These are phyloP conservation scores for Clarireedia monteithiana DNA, from an alignment of 2,329 filamentous ascomycete species.

Conservation along the genomic window DNA sequence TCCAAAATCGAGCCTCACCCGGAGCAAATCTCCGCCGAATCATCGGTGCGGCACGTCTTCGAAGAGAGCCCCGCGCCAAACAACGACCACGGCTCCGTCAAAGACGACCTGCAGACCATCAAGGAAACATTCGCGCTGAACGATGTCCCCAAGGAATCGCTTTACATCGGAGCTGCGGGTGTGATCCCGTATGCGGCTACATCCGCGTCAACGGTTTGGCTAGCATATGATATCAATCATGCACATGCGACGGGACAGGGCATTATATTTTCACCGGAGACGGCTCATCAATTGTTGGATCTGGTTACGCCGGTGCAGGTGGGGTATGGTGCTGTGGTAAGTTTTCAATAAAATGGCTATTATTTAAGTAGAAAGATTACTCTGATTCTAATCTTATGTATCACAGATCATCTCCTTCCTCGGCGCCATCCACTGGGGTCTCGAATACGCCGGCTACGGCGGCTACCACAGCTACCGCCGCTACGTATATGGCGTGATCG, in stretches of 20 bases:
- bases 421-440: constrained; percentile 86
- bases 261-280: constrained; percentile 58
- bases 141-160: constrained; percentile 59
- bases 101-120: constrained; percentile 52
- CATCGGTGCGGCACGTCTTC: constrained; percentile 44
- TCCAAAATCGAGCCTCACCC: constrained; percentile 52
- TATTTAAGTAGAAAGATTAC: neutral
- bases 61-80: constrained; percentile 30
- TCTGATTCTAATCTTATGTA: constrained; percentile 4
- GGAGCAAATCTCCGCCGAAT: constrained; percentile 51
- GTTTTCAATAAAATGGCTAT: constrained; percentile 26
- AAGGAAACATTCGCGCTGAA: constrained; percentile 61
- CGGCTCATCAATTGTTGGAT: constrained; percentile 63
- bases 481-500: constrained; percentile 75
- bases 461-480: constrained; percentile 64
- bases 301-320: constrained; percentile 81
- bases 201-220: constrained; percentile 72
- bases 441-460: constrained; percentile 71
- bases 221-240: constrained; percentile 76
- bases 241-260: constrained; percentile 51
- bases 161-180: constrained; percentile 65
- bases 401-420: constrained; percentile 81
- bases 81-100: constrained; percentile 42
- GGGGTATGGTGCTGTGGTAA: constrained; percentile 78
- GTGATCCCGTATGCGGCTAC: constrained; percentile 81